Evolutionary conservation across 371 early-diverging fungal genomes (phyloP), one percentile per base, ranked within the genome.

Genomic region (Rhizopus sp.): DNA sequence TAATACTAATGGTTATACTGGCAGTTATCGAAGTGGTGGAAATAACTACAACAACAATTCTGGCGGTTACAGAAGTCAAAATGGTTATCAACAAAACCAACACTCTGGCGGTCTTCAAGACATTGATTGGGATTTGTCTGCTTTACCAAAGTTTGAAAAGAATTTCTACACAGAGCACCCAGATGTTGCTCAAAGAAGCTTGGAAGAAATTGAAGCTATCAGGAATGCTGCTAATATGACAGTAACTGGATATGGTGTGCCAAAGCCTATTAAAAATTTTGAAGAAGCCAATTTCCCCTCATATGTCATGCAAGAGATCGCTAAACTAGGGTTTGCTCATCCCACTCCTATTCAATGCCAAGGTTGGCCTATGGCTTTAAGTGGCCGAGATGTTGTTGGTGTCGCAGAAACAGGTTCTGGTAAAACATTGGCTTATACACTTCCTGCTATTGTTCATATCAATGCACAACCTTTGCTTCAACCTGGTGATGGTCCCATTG

Each of bases 351-450:
- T 99, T 67, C 99, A 99, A 81, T 90, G 95, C 29, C 99, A 99
- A 74, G 99, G 99, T 50, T 98, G 98, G 98, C 98, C 99, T 8
- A 97, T 98, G 98, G 99, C 99, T 10, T 86, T 99, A 37, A 89
- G 89, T 44, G 99, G 99, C 56, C 86, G 98, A 57, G 97, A 99
- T 76, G 92, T 99, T 73, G 98, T 99, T 33, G 96, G 96, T 62
- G 91, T 99, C 62, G 99, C 99, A 13, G 91, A 95, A 66, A 99
- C 99, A 17, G 99, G 99, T 60, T 95, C 95, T 44, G 99, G 99
- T 35, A 99, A 99, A 75, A 99, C 99, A 3, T 78, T 99, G 7
- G 93, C 97, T 4, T 99, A 97, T 77, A 86, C 92, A 45, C 78
- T 99, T 17, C 99, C 99, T 38, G 93, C 97, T 17, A 92, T 99